phyloP scores from a whole-genome alignment of 108 stramenopile species.

The Pseudonitzschia multistriata region DNA sequence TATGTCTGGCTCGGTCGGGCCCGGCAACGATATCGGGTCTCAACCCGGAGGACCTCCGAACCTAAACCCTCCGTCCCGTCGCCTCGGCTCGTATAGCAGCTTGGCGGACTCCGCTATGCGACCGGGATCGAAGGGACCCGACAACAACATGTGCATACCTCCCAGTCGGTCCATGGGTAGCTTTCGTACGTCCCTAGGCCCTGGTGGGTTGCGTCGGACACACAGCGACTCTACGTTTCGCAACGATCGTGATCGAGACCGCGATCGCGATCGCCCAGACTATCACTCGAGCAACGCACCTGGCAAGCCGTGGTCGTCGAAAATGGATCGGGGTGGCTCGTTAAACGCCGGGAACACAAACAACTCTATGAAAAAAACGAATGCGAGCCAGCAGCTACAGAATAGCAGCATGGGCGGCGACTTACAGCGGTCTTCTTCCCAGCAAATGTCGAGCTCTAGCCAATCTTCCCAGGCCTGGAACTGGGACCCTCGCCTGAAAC shows the following conservation, averaged over 20 bases:
- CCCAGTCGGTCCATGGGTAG: not conserved
- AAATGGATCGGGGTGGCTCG: no score
- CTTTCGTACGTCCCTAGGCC: slow-evolving; percentile 15
- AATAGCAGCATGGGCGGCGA: no score
- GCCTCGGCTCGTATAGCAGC: slow-evolving; percentile 40
- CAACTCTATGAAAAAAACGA: no score
- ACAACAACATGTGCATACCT: not conserved
- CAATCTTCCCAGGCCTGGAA: no score
- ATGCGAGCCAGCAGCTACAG: no score
- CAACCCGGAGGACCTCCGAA: slow-evolving; percentile 7
- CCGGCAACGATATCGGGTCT: not conserved
- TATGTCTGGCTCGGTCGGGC: not conserved
- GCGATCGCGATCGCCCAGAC: not conserved
- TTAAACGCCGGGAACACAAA: no score
- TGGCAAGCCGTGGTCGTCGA: no score
- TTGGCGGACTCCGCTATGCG: slow-evolving; percentile 29
- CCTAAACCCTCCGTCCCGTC: slow-evolving; percentile 9
- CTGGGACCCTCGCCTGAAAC: slow-evolving; percentile 12
- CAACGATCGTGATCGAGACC: slow-evolving; percentile 1
- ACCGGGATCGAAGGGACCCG: not conserved
- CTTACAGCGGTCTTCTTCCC: no score
- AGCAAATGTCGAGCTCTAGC: no score
- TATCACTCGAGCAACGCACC: slow-evolving; percentile 5
- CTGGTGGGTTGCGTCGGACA: slow-evolving; percentile 10
- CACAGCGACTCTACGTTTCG: slow-evolving; percentile 9